Conservation (phyloP, 2,329 filamentous ascomycete genomes). For the Hypoxylon sp. region DNA sequence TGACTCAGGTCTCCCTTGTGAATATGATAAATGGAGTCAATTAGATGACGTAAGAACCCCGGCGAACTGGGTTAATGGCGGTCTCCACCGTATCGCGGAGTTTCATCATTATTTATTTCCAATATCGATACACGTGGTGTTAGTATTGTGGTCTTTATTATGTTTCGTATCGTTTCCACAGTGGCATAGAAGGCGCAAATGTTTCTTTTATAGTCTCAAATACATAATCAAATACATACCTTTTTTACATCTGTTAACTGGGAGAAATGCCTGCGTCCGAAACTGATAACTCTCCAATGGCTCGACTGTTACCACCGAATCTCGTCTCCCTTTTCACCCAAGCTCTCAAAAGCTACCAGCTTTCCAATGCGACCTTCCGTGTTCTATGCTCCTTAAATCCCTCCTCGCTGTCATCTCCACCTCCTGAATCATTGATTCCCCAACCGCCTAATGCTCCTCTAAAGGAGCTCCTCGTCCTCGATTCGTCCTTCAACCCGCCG, state of each 20-base stretch:
- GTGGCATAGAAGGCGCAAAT: background rate
- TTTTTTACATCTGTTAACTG: background rate
- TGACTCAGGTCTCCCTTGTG: background rate
- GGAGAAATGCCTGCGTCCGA: constrained; percentile 38
- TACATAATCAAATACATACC: background rate
- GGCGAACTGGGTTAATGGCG: background rate
- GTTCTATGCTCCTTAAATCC: constrained; percentile 61
- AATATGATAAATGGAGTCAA: background rate
- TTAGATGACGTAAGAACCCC: background rate
- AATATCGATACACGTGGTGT: constrained; percentile 14
- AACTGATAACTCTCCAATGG: constrained; percentile 36
- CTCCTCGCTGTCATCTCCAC: constrained; percentile 22
- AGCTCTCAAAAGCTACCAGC: constrained; percentile 62
- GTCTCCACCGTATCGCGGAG: constrained; percentile 14
- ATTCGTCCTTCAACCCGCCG: constrained; percentile 79
- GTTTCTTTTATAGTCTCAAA: background rate
- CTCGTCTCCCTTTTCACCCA: constrained; percentile 61
- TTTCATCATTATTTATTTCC: background rate
- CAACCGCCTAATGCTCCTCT: constrained; percentile 48
- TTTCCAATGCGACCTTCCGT: constrained; percentile 61
- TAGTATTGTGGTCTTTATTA: background rate
- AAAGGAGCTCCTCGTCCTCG: constrained; percentile 69
- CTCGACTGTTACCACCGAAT: constrained; percentile 45
- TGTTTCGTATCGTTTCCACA: background rate
- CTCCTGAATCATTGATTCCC: constrained; percentile 27